These are phyloP conservation scores for Chaetomium cochliodes DNA, from an alignment of 495 filamentous ascomycete species.

Conservation along the genomic window DNA sequence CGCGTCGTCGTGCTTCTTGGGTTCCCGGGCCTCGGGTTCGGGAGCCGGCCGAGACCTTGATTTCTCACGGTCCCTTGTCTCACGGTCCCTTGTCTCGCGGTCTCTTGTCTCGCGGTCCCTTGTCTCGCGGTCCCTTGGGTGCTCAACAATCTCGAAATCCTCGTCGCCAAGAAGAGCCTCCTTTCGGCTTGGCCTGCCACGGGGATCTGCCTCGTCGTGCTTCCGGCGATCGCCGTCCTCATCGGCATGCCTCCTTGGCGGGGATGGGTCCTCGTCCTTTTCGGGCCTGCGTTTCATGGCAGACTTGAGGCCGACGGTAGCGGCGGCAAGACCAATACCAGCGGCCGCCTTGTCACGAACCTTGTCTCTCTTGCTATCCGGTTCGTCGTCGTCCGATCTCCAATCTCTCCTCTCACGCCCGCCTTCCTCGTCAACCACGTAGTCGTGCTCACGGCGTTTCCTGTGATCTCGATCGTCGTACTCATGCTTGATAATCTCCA, in stretches of 20 bases:
- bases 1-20: constrained; percentile 17
- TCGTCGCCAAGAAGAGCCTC: constrained; percentile 38
- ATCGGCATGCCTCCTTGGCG: constrained; percentile 26
- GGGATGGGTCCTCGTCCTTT: constrained; percentile 33
- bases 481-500: constrained; percentile 28
- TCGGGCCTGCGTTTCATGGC: constrained; percentile 36
- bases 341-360: constrained; percentile 40
- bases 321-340: constrained; percentile 41
- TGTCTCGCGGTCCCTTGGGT: constrained; percentile 30
- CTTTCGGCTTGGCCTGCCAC: constrained; percentile 25
- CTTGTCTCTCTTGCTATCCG: constrained; percentile 31
- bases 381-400: constrained; percentile 31
- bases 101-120: too few species aligned
- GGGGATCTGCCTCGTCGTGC: constrained; percentile 17
- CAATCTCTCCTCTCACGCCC: constrained; percentile 28
- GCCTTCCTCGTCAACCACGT: constrained; percentile 28
- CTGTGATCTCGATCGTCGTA: constrained; percentile 29
- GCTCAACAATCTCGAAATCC: constrained; percentile 41
- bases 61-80: constrained; percentile 28
- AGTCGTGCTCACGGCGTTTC: constrained; percentile 26
- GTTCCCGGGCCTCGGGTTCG: constrained; percentile 32
- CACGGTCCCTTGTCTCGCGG: too few species aligned
- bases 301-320: constrained; percentile 38
- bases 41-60: constrained; percentile 25
- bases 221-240: constrained; percentile 25